Evolutionary conservation across 1,284 basidiomycete genomes (phyloP).

Genomic region (Ustilago esculenta): DNA sequence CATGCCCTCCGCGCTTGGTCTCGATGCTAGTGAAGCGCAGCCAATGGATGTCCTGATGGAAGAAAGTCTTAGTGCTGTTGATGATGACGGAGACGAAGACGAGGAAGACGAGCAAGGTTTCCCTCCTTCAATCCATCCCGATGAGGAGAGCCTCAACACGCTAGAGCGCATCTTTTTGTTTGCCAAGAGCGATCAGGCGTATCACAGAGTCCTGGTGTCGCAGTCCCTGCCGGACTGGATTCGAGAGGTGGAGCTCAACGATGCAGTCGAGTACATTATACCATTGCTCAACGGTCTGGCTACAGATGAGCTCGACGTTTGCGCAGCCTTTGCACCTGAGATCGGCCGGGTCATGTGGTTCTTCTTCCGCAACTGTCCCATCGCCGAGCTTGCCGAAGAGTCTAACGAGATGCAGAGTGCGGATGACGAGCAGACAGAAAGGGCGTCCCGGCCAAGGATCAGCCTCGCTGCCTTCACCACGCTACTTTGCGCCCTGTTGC

Average conservation of each 20-base stretch:
- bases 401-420: conserved; percentile 39
- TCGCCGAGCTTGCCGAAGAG: conserved; percentile 41
- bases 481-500: conserved; percentile 84
- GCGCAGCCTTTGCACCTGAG: conserved; percentile 86
- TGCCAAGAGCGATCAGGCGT: conserved; percentile 82
- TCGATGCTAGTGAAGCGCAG: conserved; percentile 29
- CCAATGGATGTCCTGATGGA: conserved; percentile 28
- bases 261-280: conserved; percentile 92
- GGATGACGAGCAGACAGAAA: conserved; percentile 33
- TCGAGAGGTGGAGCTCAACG: conserved; percentile 74
- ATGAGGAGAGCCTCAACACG: conserved; percentile 71
- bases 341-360: conserved; percentile 89
- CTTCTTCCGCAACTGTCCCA: conserved; percentile 79
- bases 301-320: conserved; percentile 89
- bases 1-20: conserved; percentile 44
- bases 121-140: conserved; percentile 17
- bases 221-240: conserved; percentile 66
- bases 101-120: conserved; percentile 26
- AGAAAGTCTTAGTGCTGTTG: conserved; percentile 3
- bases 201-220: conserved; percentile 82
- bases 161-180: conserved; percentile 95
- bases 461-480: conserved; percentile 88
- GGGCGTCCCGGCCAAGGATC: conserved; percentile 71
- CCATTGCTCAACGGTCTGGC: conserved; percentile 87
- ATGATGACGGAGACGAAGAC: conserved; percentile 15